phyloP scores from a whole-genome alignment of 2,329 filamentous ascomycete species.

The Cercospora zeina region DNA sequence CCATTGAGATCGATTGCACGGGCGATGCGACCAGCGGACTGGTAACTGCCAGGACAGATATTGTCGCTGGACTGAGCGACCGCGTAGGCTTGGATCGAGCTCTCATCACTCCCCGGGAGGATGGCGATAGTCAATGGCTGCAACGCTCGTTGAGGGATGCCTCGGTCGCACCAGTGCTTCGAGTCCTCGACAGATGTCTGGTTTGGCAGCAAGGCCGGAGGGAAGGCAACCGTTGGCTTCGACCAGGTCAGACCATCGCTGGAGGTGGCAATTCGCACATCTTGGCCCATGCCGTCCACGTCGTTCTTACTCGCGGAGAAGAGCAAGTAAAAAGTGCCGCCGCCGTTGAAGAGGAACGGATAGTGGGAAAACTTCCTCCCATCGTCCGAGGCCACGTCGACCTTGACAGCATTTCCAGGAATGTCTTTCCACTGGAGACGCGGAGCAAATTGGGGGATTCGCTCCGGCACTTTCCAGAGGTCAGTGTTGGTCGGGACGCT shows the following conservation, averaged over 20 bases:
- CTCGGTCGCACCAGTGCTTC: constrained; percentile 15
- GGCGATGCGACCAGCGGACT: constrained; percentile 20
- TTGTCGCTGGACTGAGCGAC: constrained; percentile 25
- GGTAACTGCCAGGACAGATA: constrained; percentile 16
- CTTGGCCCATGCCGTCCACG: constrained; percentile 21
- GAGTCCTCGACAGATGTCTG: constrained; percentile 17
- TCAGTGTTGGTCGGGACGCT: constrained; percentile 6
- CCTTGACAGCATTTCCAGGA: constrained; percentile 15
- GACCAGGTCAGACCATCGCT: constrained; percentile 18
- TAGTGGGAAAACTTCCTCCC: constrained; percentile 17
- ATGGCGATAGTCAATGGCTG: constrained; percentile 21
- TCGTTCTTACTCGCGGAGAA: constrained; percentile 17
- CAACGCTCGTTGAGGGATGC: constrained; percentile 17
- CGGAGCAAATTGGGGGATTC: background rate
- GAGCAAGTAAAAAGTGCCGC: constrained; percentile 21
- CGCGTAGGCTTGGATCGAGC: constrained; percentile 14
- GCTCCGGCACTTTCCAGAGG: constrained; percentile 20
- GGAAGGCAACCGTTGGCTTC: constrained; percentile 15
- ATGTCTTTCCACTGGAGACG: constrained; percentile 18
- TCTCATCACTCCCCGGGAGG: constrained; percentile 17
- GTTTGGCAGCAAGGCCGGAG: constrained; percentile 19
- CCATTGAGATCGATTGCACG: constrained; percentile 14
- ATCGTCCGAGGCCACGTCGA: constrained; percentile 8
- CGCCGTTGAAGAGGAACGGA: constrained; percentile 19
- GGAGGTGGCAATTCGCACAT: constrained; percentile 14